Evolutionary conservation across 2,329 filamentous ascomycete species (phyloP).

Genomic region (Colletotrichum eleusines): DNA sequence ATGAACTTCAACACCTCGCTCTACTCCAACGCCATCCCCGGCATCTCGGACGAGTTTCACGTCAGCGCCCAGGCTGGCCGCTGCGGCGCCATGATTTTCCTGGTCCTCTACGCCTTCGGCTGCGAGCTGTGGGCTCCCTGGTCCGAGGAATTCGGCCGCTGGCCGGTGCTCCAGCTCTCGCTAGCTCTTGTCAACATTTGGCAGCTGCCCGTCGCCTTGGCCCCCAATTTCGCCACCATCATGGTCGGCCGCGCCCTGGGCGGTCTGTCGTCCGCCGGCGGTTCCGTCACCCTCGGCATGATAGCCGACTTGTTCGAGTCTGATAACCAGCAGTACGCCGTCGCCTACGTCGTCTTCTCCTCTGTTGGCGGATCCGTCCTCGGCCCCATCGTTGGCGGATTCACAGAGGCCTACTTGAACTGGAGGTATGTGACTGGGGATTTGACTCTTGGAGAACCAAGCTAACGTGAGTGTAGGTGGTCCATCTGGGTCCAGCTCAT

Average conservation of each 20-base stretch:
- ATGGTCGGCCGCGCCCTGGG: conserved; percentile 78
- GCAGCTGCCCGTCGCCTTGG: conserved; percentile 78
- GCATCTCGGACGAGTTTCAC: conserved; percentile 75
- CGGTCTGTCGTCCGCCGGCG: conserved; percentile 77
- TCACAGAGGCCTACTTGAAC: conserved; percentile 73
- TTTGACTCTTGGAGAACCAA: background rate
- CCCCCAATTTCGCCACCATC: conserved; percentile 78
- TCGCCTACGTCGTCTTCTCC: conserved; percentile 82
- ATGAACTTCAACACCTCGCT: conserved; percentile 85
- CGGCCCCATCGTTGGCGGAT: conserved; percentile 83
- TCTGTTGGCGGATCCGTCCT: conserved; percentile 83
- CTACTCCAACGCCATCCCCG: conserved; percentile 76
- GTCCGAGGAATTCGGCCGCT: conserved; percentile 85
- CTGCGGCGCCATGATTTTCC: conserved; percentile 81
- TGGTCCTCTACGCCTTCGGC: conserved; percentile 85
- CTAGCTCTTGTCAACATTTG: conserved; percentile 83
- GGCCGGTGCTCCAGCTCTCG: conserved; percentile 79
- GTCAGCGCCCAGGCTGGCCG: conserved; percentile 78
- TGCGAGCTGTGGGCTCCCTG: conserved; percentile 92
- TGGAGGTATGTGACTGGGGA: conserved; percentile 69
- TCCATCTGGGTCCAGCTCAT: conserved; percentile 89
- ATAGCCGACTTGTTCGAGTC: conserved; percentile 80
- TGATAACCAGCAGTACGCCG: conserved; percentile 79
- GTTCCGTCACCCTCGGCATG: conserved; percentile 81
- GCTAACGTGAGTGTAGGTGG: conserved; percentile 55